Evolutionary conservation across 2,329 filamentous ascomycete species (phyloP).

Genomic region (Monilinia fructigena): DNA sequence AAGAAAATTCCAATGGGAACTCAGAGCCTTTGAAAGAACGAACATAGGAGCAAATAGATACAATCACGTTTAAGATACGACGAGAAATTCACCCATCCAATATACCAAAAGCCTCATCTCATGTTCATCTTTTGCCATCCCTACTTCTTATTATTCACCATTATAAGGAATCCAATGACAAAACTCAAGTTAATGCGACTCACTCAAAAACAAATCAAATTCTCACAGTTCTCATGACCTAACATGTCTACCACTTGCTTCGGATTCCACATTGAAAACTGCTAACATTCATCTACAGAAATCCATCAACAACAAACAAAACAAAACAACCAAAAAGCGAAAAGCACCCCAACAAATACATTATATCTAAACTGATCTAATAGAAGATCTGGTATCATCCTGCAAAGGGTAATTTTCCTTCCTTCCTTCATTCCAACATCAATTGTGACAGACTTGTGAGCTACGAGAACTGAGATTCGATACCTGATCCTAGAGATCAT

Average conservation of each 20-base stretch:
- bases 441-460: not conserved
- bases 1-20: no score
- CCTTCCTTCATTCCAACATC: not conserved
- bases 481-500: no score
- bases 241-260: not conserved
- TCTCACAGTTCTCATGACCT: not conserved
- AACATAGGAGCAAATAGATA: no score
- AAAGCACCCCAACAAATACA: not conserved
- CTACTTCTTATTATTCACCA: no score
- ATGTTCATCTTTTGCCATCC: not conserved
- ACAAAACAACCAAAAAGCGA: not conserved
- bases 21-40: not conserved
- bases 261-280: not conserved
- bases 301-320: not conserved
- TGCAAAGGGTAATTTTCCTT: not conserved
- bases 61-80: not conserved
- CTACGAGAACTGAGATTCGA: not conserved
- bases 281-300: not conserved
- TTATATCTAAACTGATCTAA: no score
- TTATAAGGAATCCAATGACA: not conserved
- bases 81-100: not conserved
- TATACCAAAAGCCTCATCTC: no score
- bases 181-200: rapidly evolving
- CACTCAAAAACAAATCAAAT: not conserved
- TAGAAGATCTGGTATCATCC: no score